Evolutionary conservation across 352 stramenopile species (phyloP), one percentile per base, ranked within the genome.

Genomic region (Blastocystis sp.): DNA sequence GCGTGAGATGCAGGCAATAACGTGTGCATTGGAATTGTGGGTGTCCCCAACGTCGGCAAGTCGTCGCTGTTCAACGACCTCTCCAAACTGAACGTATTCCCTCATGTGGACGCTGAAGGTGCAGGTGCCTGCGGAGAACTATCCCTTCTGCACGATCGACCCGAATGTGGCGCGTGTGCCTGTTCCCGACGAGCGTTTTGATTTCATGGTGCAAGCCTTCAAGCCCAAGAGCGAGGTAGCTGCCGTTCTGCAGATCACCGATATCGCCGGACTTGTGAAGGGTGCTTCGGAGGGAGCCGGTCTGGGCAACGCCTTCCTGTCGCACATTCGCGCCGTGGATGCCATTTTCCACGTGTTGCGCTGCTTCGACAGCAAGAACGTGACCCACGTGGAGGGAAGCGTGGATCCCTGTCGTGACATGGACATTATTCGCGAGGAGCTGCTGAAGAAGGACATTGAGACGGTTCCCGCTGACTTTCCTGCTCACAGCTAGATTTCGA

Each of bases 11-110:
- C 56, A 78, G 65, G 65, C 27, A 78, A 78, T 46, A 98, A 99
- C 75, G 96, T 99, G 64, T 94, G 95, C 53, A 89, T 99, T 51
- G 65, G 65, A 61, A 98, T 99, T 78, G 96, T 99, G 67, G 95
- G 95, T 49, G 89, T 99, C n/a, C 96, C 96, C 21, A 99, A 99
- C 90, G 96, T 99, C 38, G 97, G 96, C 87, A 99, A 99, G 90
- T 97, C 91, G 32, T 98, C 96, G 27, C 93, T 99, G 57, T 99
- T 99, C 91, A 99, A 99, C 92, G 96, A 94, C 40, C 87, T 99
- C 84, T 96, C 92, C 34, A 95, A 96, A 90, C 89, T 94, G 63
- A 93, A 95, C 78, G 88, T 87, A 56, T 36, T 40, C n/a, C 24
- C 29, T 34, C 8, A 21, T 53, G 18, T 9, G 18, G 16, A 16